Conservation (phyloP, 345 rosid genomes). For the Gynandropsis gynandra region DNA sequence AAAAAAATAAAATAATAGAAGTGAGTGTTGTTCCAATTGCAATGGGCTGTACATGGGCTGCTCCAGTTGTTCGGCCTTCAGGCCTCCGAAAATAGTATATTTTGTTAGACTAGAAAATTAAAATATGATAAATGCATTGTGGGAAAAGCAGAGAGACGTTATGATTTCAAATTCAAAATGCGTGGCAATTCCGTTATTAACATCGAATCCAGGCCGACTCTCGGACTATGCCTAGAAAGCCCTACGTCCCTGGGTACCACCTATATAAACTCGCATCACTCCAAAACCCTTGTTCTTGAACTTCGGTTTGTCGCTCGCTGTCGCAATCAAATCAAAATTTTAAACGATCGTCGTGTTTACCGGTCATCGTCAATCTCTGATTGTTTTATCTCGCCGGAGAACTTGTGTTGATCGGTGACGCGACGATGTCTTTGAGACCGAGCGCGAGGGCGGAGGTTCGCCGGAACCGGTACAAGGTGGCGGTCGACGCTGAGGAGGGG, state of each 20-base stretch:
- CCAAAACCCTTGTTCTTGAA: conserved; percentile 18
- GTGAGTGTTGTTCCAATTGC: no score
- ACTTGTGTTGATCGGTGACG: conserved; percentile 5
- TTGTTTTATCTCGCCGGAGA: conserved; percentile 6
- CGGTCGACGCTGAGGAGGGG: conserved; percentile 72
- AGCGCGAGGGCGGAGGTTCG: conserved; percentile 59
- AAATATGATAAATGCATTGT: no score
- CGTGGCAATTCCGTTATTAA: conserved; percentile 29
- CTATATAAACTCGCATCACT: conserved; percentile 11
- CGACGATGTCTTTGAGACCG: conserved; percentile 56
- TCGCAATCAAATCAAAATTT: conserved; percentile 1
- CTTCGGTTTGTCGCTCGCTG: neutral
- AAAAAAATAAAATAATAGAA: no score
- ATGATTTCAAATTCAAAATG: conserved; percentile 32
- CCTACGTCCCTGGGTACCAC: conserved; percentile 2
- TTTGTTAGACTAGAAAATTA: no score
- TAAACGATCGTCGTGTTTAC: neutral
- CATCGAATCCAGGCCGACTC: conserved; percentile 14
- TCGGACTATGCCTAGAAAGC: neutral
- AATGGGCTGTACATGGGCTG: no score
- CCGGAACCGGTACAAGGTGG: conserved; percentile 49
- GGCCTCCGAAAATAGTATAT: no score
- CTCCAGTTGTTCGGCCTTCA: no score
- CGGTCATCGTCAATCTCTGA: conserved; percentile 1
- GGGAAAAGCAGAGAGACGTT: conserved; percentile 9